Conservation (phyloP, 176 grass and related monocot genomes). For the Rhipidocladum racemiflorum region DNA sequence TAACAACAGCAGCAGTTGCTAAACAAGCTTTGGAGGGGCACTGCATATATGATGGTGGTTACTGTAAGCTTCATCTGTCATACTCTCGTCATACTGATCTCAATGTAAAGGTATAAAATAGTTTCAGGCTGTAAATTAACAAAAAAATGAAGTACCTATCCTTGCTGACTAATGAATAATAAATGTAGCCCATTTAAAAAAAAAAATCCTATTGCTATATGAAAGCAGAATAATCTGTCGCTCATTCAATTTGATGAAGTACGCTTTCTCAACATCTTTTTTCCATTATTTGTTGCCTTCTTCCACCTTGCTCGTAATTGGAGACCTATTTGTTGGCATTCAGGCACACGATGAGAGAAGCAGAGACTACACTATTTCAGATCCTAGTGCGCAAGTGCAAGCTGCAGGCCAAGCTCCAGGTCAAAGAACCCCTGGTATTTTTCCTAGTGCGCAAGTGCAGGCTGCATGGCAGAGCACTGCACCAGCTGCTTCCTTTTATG, state of each 20-base stretch:
- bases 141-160: slow-evolving; percentile 27
- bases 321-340: slow-evolving; percentile 18
- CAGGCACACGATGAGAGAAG: slow-evolving; percentile 83
- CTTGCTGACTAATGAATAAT: slow-evolving; percentile 13
- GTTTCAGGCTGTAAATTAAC: slow-evolving; percentile 48
- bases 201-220: slow-evolving; percentile 30
- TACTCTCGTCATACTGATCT: slow-evolving; percentile 99
- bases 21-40: slow-evolving; percentile 98
- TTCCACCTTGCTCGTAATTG: slow-evolving; percentile 12
- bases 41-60: slow-evolving; percentile 99
- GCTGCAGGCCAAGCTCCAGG: slow-evolving; percentile 39
- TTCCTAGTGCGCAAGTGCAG: neutral
- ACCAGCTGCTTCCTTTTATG: slow-evolving; percentile 45
- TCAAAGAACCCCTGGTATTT: slow-evolving; percentile 7
- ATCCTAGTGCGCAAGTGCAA: slow-evolving; percentile 40
- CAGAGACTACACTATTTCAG: slow-evolving; percentile 74
- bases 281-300: neutral
- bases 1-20: slow-evolving; percentile 71
- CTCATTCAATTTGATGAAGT: slow-evolving; percentile 36
- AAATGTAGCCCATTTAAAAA: slow-evolving; percentile 38
- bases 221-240: slow-evolving; percentile 12
- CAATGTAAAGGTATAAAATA: slow-evolving; percentile 97
- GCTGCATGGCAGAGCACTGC: slow-evolving; percentile 60
- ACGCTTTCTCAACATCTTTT: slow-evolving; percentile 34
- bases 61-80: slow-evolving; percentile 99